Conservation (phyloP, 345 rosid genomes). For the Nephelium lappaceum region DNA sequence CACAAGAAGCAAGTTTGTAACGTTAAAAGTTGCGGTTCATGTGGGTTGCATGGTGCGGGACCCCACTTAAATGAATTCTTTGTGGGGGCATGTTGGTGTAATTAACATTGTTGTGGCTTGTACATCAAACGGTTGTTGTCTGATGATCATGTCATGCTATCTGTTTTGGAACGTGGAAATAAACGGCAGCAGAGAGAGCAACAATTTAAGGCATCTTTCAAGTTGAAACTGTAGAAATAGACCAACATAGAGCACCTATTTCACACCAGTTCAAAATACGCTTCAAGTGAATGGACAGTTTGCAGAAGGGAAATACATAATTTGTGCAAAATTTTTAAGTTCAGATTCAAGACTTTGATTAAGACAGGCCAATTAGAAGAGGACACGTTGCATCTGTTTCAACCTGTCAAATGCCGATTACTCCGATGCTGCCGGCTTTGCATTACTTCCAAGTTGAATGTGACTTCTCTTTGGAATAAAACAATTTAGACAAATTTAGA, state of each 20-base stretch:
- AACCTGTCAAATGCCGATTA: neutral
- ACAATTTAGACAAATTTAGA: neutral
- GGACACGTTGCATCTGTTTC: neutral
- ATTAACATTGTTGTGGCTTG: neutral
- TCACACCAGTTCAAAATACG: conserved; percentile 8
- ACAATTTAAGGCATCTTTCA: conserved; percentile 18
- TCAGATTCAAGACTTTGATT: neutral
- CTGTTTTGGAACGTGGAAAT: conserved; percentile 12
- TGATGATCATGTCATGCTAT: neutral
- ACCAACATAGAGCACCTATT: neutral
- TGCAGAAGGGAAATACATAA: neutral
- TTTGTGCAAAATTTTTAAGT: neutral
- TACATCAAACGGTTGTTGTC: conserved; percentile 4
- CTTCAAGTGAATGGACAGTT: neutral
- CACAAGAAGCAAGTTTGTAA: neutral
- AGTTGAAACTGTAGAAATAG: neutral
- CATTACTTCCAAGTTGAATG: neutral
- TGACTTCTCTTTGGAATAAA: too few relatives aligned
- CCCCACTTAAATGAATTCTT: neutral
- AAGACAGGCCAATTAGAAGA: neutral
- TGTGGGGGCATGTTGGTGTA: neutral
- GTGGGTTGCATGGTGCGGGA: neutral
- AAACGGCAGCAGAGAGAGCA: neutral
- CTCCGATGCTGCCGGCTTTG: neutral
- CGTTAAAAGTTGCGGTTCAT: neutral